A percentile compares a stretch with the other conserved stretches of the same genome.
Evolutionary conservation across 805 yeast species (phyloP).

Genomic region (Priceomyces castillae): DNA sequence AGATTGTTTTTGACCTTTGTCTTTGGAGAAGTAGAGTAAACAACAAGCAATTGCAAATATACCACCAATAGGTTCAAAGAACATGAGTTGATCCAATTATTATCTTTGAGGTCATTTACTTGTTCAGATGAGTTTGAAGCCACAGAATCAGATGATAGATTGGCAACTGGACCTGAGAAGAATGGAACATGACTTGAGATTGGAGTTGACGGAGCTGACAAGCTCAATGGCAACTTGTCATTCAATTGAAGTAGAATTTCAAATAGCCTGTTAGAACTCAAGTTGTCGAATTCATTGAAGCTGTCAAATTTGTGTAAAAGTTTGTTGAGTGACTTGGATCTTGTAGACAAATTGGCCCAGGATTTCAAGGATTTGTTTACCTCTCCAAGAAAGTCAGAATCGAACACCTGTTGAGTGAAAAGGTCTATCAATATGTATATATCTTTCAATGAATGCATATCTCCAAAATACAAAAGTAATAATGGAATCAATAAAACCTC

Average conservation of each 20-base stretch:
- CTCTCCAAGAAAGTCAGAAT: conserved; percentile 22
- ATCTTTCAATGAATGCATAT: conserved; percentile 19
- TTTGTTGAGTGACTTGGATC: conserved; percentile 19
- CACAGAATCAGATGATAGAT: not conserved
- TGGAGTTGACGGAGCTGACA: conserved; percentile 45
- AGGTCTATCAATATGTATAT: conserved; percentile 32
- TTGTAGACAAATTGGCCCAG: conserved; percentile 26
- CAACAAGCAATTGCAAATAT: conserved; percentile 32
- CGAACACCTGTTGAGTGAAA: conserved; percentile 31
- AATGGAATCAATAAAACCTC: conserved; percentile 39
- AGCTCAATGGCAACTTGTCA: conserved; percentile 42
- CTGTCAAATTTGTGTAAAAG: conserved; percentile 20
- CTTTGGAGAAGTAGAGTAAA: conserved; percentile 34
- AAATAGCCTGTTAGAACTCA: conserved; percentile 29
- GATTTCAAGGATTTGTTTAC: conserved; percentile 24
- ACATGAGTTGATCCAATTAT: conserved; percentile 20
- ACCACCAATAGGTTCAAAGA: conserved; percentile 29
- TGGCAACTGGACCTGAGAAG: conserved; percentile 1
- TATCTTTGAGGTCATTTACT: not conserved
- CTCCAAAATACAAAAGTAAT: conserved; percentile 29
- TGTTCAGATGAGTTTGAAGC: conserved; percentile 1
- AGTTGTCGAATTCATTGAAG: conserved; percentile 31
- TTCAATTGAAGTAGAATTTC: conserved; percentile 37
- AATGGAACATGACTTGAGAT: conserved; percentile 12
- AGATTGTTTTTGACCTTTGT: conserved; percentile 26